Conservation (phyloP, 2,329 filamentous ascomycete species). For the Fusarium multiceps region DNA sequence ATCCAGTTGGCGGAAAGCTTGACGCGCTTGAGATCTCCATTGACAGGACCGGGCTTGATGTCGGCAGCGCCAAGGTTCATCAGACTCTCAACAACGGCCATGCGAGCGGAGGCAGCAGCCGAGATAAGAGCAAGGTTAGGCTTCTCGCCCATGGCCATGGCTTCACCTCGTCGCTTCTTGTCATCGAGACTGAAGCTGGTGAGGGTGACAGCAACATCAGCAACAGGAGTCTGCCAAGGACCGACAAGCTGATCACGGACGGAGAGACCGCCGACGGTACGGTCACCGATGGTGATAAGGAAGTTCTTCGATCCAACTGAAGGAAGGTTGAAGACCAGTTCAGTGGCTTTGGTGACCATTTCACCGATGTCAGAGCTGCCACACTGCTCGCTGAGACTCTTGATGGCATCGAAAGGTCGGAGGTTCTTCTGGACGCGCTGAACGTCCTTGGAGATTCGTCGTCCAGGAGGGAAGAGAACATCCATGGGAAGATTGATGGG, state of each 20-base stretch:
- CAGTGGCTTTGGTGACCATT: slow-evolving; percentile 68
- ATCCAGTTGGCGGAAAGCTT: slow-evolving; percentile 98
- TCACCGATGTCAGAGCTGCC: slow-evolving; percentile 58
- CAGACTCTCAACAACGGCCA: slow-evolving; percentile 94
- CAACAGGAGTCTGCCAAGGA: slow-evolving; percentile 93
- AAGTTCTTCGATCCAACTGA: slow-evolving; percentile 97
- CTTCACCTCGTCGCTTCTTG: slow-evolving; percentile 84
- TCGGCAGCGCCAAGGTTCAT: slow-evolving; percentile 89
- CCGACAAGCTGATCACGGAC: slow-evolving; percentile 95
- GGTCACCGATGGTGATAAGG: slow-evolving; percentile 95
- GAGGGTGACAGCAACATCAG: slow-evolving; percentile 92
- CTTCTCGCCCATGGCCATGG: slow-evolving; percentile 98
- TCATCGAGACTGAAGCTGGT: slow-evolving; percentile 76
- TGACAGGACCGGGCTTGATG: slow-evolving; percentile 57
- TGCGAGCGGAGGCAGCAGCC: slow-evolving; percentile 88
- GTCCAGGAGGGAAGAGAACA: slow-evolving; percentile 81
- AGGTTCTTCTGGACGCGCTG: slow-evolving; percentile 62
- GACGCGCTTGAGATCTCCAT: slow-evolving; percentile 78
- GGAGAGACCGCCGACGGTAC: slow-evolving; percentile 89
- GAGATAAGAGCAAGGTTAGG: slow-evolving; percentile 90
- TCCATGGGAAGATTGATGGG: slow-evolving; percentile 93
- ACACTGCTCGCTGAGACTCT: slow-evolving; percentile 73
- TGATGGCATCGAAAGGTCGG: slow-evolving; percentile 75
- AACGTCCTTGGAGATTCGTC: slow-evolving; percentile 44
- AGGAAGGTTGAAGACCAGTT: slow-evolving; percentile 84